Evolutionary conservation across 192 early-diverging fungal genomes (phyloP).

Genomic region (Coemansia sp.): DNA sequence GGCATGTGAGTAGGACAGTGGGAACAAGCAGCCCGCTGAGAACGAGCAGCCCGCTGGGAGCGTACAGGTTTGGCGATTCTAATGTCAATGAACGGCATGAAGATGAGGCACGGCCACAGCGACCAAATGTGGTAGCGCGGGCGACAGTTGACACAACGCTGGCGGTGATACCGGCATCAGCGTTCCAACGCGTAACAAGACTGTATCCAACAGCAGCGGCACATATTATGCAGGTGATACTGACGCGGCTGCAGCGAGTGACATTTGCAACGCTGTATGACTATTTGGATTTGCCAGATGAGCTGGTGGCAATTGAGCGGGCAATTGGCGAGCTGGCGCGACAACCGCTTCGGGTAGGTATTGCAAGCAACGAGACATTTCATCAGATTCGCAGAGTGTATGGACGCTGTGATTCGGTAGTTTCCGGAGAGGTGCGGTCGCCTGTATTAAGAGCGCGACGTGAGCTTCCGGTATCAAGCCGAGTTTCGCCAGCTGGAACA

Average conservation of each 20-base stretch:
- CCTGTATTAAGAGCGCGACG: no score
- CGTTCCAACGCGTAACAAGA: conserved; percentile 83
- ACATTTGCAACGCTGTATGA: conserved; percentile 87
- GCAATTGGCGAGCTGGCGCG: conserved; percentile 71
- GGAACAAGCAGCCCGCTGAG: neutral
- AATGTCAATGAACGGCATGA: neutral
- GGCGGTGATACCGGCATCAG: conserved; percentile 89
- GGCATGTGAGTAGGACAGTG: no score
- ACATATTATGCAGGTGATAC: conserved; percentile 92
- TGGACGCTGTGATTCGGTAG: neutral
- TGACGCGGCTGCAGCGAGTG: conserved; percentile 93
- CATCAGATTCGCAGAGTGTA: conserved; percentile 17
- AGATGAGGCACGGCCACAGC: conserved; percentile 38
- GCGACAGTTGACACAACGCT: conserved; percentile 88
- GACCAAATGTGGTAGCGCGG: conserved; percentile 78
- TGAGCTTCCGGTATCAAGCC: neutral
- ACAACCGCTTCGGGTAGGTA: conserved; percentile 15
- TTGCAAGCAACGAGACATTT: conserved; percentile 16
- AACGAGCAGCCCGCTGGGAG: neutral
- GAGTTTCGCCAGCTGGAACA: conserved; percentile 8
- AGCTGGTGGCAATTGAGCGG: conserved; percentile 83
- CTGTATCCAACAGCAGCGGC: conserved; percentile 92
- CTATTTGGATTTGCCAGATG: conserved; percentile 83
- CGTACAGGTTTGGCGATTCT: conserved; percentile 1
- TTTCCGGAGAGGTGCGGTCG: neutral